Conservation (phyloP, 176 grass and related monocot species). For the Pontederia paniculata region DNA sequence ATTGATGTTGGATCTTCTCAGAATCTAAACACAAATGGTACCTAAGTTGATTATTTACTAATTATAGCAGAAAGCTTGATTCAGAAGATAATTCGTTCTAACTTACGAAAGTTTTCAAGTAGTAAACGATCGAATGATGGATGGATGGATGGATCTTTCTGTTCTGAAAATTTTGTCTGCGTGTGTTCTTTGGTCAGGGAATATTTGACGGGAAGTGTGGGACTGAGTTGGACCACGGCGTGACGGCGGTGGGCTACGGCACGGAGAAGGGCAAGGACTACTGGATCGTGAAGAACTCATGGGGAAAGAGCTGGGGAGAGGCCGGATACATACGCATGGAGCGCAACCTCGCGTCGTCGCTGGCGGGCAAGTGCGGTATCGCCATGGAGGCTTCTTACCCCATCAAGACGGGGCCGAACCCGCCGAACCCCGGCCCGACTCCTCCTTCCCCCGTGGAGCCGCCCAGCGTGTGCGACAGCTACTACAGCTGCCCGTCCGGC, state of each 20-base stretch:
- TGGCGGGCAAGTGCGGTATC: constrained; percentile 31
- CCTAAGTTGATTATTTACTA: too few species aligned
- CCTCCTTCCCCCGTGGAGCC: constrained; percentile 29
- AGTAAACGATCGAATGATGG: background rate
- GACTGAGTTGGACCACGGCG: constrained; percentile 32
- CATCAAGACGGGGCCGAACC: constrained; percentile 25
- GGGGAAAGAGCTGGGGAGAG: constrained; percentile 44
- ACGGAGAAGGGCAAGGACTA: constrained; percentile 23
- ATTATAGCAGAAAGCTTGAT: too few species aligned
- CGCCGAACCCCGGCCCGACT: constrained; percentile 23
- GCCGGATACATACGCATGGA: constrained; percentile 33
- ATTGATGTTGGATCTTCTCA: too few species aligned
- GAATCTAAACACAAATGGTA: too few species aligned
- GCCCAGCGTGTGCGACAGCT: constrained; percentile 23
- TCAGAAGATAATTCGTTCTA: too few species aligned
- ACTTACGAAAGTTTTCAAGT: too few species aligned
- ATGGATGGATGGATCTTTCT: too few species aligned
- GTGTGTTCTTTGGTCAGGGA: constrained; percentile 10
- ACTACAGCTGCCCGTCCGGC: constrained; percentile 23
- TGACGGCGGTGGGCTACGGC: constrained; percentile 36
- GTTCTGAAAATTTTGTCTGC: background rate
- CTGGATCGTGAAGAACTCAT: constrained; percentile 59
- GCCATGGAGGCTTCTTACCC: constrained; percentile 41
- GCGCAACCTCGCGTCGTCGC: constrained; percentile 13
- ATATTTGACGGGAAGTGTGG: constrained; percentile 26